These are phyloP conservation scores for Penicillium herquei DNA, from an alignment of 495 filamentous ascomycete species.

Conservation along the genomic window DNA sequence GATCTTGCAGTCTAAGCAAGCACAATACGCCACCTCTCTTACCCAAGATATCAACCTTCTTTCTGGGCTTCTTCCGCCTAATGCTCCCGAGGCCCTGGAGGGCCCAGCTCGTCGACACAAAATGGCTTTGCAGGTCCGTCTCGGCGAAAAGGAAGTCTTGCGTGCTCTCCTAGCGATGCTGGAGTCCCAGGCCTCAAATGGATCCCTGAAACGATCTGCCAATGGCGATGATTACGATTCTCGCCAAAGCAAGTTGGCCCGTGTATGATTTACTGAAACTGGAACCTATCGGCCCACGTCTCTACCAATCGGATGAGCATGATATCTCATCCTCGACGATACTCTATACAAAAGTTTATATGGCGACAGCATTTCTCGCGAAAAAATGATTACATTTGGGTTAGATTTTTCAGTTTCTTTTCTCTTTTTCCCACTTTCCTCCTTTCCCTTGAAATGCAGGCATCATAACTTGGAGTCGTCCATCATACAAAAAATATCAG, in stretches of 20 bases:
- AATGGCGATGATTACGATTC: conserved; percentile 29
- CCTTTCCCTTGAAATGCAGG: conserved; percentile 37
- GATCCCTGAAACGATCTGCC: conserved; percentile 28
- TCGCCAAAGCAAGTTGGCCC: conserved; percentile 39
- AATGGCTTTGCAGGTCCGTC: conserved; percentile 75
- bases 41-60: conserved; percentile 61
- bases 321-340: not conserved
- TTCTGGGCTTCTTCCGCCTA: conserved; percentile 20
- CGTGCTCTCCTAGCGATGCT: conserved; percentile 45
- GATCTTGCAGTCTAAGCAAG: conserved; percentile 27
- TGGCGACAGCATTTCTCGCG: conserved; percentile 20
- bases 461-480: conserved; percentile 44
- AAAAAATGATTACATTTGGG: conserved; percentile 27
- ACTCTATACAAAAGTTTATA: not conserved
- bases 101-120: conserved; percentile 38
- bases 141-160: conserved; percentile 78
- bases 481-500: conserved; percentile 29
- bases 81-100: conserved; percentile 21
- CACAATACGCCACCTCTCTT: conserved; percentile 61
- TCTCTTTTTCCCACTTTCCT: conserved; percentile 31
- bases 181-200: conserved; percentile 15
- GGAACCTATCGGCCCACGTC: not conserved
- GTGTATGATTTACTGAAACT: conserved; percentile 22
- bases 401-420: conserved; percentile 34
- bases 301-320: not conserved